A percentile compares a stretch with the other conserved stretches of the same genome.
Conservation (phyloP, 768 basidiomycete genomes). For the Termitomyces sp. region DNA sequence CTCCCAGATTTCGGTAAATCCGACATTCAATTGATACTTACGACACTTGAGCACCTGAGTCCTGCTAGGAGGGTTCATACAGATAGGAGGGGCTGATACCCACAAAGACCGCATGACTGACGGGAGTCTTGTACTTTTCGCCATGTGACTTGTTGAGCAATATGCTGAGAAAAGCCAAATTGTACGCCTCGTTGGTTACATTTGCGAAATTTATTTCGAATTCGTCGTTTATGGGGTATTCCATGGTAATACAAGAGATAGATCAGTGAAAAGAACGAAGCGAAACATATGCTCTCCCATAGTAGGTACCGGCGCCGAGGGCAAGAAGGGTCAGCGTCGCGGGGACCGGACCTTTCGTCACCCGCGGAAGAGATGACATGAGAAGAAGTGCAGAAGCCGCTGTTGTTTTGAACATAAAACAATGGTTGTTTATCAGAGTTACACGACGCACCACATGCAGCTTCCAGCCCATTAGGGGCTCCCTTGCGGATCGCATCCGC, state of each 20-base stretch:
- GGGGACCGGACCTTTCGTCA: conserved; percentile 72
- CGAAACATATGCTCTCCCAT: conserved; percentile 53
- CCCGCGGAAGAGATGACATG: conserved; percentile 68
- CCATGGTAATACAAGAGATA: background rate
- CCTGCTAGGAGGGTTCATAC: background rate
- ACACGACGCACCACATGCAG: conserved; percentile 59
- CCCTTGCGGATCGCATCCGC: conserved; percentile 73
- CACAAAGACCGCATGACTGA: background rate
- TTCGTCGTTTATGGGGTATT: background rate
- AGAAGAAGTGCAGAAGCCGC: conserved; percentile 75
- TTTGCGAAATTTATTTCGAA: background rate
- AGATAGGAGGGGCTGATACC: background rate
- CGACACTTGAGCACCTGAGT: too few relatives aligned
- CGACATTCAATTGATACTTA: too few relatives aligned
- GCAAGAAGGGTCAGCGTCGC: conserved; percentile 56
- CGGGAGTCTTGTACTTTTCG: background rate
- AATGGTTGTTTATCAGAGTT: background rate
- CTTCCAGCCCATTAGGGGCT: conserved; percentile 68
- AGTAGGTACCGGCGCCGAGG: conserved; percentile 58
- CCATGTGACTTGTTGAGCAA: background rate
- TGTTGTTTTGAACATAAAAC: conserved; percentile 18
- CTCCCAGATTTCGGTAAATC: too few relatives aligned
- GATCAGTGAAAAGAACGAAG: conserved; percentile 30
- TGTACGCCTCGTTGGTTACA: background rate
- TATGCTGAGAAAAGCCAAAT: background rate